phyloP scores from a whole-genome alignment of 805 yeast genomes.

The Ogataea pilisensis region DNA sequence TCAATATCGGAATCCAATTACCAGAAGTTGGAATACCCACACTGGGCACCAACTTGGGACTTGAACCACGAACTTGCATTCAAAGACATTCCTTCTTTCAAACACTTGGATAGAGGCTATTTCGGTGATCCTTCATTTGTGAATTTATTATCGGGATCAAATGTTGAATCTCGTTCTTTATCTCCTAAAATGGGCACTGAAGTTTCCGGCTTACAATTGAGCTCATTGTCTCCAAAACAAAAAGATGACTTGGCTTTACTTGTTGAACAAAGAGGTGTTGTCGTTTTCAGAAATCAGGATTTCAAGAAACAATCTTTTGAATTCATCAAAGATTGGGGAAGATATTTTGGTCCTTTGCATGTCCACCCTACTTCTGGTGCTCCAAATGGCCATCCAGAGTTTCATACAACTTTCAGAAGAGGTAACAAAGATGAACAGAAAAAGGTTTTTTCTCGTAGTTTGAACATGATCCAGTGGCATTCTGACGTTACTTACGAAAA shows the following conservation, averaged over 20 bases:
- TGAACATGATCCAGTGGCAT: conserved; percentile 53
- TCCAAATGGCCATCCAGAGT: conserved; percentile 52
- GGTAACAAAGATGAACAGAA: conserved; percentile 37
- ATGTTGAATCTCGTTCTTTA: conserved; percentile 35
- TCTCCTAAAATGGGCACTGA: conserved; percentile 73
- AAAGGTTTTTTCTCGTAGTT: conserved; percentile 32
- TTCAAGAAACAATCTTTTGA: conserved; percentile 51
- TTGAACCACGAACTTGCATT: conserved; percentile 45
- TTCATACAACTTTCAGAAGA: conserved; percentile 58
- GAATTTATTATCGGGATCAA: conserved; percentile 37
- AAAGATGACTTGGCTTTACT: conserved; percentile 66
- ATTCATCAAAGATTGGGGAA: conserved; percentile 48
- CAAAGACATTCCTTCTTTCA: conserved; percentile 40
- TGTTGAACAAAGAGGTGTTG: conserved; percentile 69
- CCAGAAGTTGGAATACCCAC: conserved; percentile 40
- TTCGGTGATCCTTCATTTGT: conserved; percentile 57
- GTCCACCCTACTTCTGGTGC: conserved; percentile 74
- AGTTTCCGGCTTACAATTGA: conserved; percentile 55
- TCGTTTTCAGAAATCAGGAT: conserved; percentile 63
- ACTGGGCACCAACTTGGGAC: conserved; percentile 66
- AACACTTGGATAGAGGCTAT: conserved; percentile 56
- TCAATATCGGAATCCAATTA: conserved; percentile 40
- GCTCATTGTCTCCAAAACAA: conserved; percentile 46
- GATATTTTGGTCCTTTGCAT: conserved; percentile 66
- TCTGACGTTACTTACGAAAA: conserved; percentile 71